Percentiles rank a stretch among this genome's conserved stretches.
Conservation (phyloP, 768 basidiomycete species). For the Trametes cinnabarina region DNA sequence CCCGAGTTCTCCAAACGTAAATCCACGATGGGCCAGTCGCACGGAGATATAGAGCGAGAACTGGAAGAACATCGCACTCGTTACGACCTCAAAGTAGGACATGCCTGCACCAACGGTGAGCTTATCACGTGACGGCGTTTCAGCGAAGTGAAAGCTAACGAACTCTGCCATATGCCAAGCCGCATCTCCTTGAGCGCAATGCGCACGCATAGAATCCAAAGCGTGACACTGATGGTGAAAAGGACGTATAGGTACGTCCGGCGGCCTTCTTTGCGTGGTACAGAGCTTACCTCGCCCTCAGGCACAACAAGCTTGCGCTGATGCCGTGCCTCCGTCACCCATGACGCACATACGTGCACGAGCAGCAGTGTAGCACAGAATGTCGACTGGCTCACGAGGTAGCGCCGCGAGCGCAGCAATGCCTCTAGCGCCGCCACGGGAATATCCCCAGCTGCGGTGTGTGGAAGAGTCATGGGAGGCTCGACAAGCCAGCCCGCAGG, state of each 20-base stretch:
- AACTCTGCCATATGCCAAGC: constrained; percentile 66
- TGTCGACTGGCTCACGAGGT: constrained; percentile 75
- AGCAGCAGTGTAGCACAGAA: constrained; percentile 79
- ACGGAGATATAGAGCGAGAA: constrained; percentile 87
- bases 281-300: constrained; percentile 72
- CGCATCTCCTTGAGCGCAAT: constrained; percentile 41
- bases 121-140: neutral
- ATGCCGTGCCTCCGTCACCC: constrained; percentile 64
- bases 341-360: constrained; percentile 75
- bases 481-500: constrained; percentile 80
- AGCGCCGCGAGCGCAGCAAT: constrained; percentile 66
- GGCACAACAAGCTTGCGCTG: constrained; percentile 40
- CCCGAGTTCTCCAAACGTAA: constrained; percentile 92
- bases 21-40: constrained; percentile 88
- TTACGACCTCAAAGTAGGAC: constrained; percentile 68
- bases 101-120: constrained; percentile 51
- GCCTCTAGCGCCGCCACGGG: constrained; percentile 47
- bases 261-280: constrained; percentile 68
- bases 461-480: constrained; percentile 54
- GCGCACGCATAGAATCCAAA: constrained; percentile 49
- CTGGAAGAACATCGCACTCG: constrained; percentile 82
- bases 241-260: constrained; percentile 62
- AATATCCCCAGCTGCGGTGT: constrained; percentile 32
- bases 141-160: neutral
- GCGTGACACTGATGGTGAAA: constrained; percentile 57